Base-by-base conservation (phyloP, 331 rosid species). In the Arachis monticola region DNA sequence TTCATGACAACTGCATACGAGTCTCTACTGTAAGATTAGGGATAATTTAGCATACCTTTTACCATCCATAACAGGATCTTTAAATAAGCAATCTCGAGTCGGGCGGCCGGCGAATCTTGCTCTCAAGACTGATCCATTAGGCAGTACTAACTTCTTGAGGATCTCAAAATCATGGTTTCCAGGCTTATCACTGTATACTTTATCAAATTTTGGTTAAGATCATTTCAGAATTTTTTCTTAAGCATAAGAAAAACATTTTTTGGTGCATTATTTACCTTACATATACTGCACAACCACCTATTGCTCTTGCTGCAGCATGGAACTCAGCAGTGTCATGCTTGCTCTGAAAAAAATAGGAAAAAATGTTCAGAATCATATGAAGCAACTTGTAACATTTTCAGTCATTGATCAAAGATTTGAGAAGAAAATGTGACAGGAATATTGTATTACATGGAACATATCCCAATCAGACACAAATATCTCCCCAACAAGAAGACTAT, bases 301-400 rank as follows among this genome's bases (percentile, higher is more conserved):
- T 75, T 59, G 97, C 96, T 84, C 97, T 88, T 64, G 94, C 89
- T 75, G 94, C 92, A 67, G 88, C 96, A 80, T 90, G 97, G 80
- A 86, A 92, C 44, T 88, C 91, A 1, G 93, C 92, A 1, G 93
- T 84, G 30, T 82, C 83, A 53, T 92, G 96, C 65, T 85, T 85
- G 79, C 89, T 86, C 96, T 92, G 77, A 41, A 65, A 58, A 35
- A 35, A 41, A 65, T 52, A 46, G 59, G 57, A 57, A 69, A 51
- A 52, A 63, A 67, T 65, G 30, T 61, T 31, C 64, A 66, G 35
- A 61, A 68, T 48, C 70, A 30, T 44, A 67, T 76, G 48, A 70
- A 60, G 62, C 35, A 9, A 67, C 50, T 12, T n/a, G n/a, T 60
- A 69, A 50, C 62, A 62, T 22, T 69, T 56, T 55, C 5, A 59